phyloP scores from a whole-genome alignment of 371 early-diverging fungal species.

The Mucor indicus region DNA sequence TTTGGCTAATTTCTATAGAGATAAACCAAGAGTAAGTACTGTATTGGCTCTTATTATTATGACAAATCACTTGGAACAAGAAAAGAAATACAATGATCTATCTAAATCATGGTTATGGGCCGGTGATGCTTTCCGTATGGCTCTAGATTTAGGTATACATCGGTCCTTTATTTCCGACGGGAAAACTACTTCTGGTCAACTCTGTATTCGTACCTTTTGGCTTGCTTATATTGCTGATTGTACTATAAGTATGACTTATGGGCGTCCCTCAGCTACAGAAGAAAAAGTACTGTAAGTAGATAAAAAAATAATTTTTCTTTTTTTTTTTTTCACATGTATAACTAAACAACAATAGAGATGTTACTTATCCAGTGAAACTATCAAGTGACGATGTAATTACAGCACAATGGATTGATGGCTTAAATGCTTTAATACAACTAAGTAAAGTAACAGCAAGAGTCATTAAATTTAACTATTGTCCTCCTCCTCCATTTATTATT shows the following conservation, averaged over 20 bases:
- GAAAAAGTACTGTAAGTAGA: slow-evolving; percentile 45
- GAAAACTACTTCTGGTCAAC: slow-evolving; percentile 17
- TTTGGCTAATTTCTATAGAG: slow-evolving; percentile 21
- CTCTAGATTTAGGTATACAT: slow-evolving; percentile 43
- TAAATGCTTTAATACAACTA: slow-evolving; percentile 25
- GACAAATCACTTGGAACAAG: slow-evolving; percentile 30
- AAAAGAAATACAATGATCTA: slow-evolving; percentile 14
- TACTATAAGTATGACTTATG: slow-evolving; percentile 35
- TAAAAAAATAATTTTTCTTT: background rate
- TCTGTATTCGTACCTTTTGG: slow-evolving; percentile 44
- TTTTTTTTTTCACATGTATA: background rate
- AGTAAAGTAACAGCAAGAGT: slow-evolving; percentile 38
- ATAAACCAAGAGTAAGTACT: slow-evolving; percentile 27
- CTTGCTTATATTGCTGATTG: slow-evolving; percentile 37
- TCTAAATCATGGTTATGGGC: slow-evolving; percentile 36
- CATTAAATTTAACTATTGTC: slow-evolving; percentile 37
- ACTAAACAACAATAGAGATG: slow-evolving; percentile 15
- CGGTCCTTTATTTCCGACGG: slow-evolving; percentile 17
- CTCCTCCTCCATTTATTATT: slow-evolving; percentile 27
- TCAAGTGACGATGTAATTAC: slow-evolving; percentile 17
- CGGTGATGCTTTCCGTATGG: slow-evolving; percentile 41
- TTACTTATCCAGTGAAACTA: slow-evolving; percentile 17
- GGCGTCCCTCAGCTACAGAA: slow-evolving; percentile 39
- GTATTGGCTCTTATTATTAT: slow-evolving; percentile 33
- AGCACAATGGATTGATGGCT: slow-evolving; percentile 16